Percentiles rank a stretch among this genome's conserved stretches.
Conservation (phyloP, 371 early-diverging fungal genomes). For the Batrachochytrium dendrobatidis region DNA sequence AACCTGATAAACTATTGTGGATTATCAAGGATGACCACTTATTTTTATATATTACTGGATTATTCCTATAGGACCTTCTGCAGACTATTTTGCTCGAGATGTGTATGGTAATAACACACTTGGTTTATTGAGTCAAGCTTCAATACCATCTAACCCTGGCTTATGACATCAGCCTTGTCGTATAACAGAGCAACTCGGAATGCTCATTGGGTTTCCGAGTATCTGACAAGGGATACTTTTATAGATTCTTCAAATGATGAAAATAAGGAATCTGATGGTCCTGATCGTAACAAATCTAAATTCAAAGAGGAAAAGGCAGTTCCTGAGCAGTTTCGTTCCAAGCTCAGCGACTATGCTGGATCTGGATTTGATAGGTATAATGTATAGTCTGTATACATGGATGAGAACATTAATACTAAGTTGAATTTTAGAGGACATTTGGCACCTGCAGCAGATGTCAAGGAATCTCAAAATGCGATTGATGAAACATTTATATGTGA, state of each 20-base stretch:
- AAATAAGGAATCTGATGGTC: slow-evolving; percentile 11
- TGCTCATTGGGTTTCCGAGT: slow-evolving; percentile 52
- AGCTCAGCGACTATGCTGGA: slow-evolving; percentile 23
- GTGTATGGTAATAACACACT: too few relatives aligned
- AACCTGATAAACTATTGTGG: too few relatives aligned
- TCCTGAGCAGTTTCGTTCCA: slow-evolving; percentile 21
- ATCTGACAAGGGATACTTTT: slow-evolving; percentile 60
- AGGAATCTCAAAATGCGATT: slow-evolving; percentile 23
- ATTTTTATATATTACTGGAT: too few relatives aligned
- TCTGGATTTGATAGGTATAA: slow-evolving; percentile 28
- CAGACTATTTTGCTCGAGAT: neutral
- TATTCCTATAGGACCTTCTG: neutral
- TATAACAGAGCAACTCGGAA: neutral
- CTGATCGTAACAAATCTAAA: slow-evolving; percentile 21
- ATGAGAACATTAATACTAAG: neutral
- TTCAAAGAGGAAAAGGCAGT: slow-evolving; percentile 27
- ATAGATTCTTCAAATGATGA: slow-evolving; percentile 6
- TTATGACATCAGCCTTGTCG: neutral
- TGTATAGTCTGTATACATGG: neutral
- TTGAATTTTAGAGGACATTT: slow-evolving; percentile 19
- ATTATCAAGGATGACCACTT: too few relatives aligned
- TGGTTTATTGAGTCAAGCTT: too few relatives aligned
- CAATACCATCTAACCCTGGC: too few relatives aligned
- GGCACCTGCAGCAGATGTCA: slow-evolving; percentile 32
- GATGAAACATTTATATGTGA: slow-evolving; percentile 30